Evolutionary conservation across 2,329 filamentous ascomycete genomes (phyloP), one percentile per base, ranked within the genome.

Genomic region (Colletotrichum trifolii): DNA sequence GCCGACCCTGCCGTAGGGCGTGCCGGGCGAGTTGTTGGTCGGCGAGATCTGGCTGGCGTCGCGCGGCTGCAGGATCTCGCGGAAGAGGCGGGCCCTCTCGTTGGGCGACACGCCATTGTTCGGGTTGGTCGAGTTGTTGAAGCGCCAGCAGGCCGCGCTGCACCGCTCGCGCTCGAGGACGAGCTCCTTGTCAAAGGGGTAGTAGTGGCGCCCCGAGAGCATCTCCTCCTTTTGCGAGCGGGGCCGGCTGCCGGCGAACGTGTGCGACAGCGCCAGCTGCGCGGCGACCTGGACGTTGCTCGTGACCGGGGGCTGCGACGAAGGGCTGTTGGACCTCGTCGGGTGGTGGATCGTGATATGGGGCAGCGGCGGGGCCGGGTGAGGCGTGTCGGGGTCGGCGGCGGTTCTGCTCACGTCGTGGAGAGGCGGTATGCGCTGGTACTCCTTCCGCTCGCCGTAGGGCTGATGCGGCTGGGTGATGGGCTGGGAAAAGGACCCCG

Each of bases 211-310:
- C 11, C 92, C 92, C 38, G 84, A 84, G 13, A 97, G 81, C 95
- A 98, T 98, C 75, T 96, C 93, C 66, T 96, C 91, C 77, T 96
- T 96, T 74, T 97, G 93, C 1, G 89, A 91, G 66, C 84, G 79
- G 71, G 73, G 71, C 70, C 78, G 70, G 10, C 72, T 71, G 2
- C 70, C 67, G 69, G 65, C 71, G 2, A 81, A 83, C 8, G 84
- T 78, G 71, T 88, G 85, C 33, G 84, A 85, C 52, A 89, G 74
- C 2, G 87, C 83, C 42, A 87, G 77, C 71, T 87, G 85, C n/a
- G 87, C 85, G n/a, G 84, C 83, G 50, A 83, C 81, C 72, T 87
- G 85, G 38, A 79, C 81, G 67, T 79, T 85, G 49, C 78, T 81
- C 42, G 76, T 76, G 39, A 75, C 72, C 13, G 57, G 56, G 43